Base-by-base conservation (phyloP, 1,284 basidiomycete species). In the Anthracocystis setariae region DNA sequence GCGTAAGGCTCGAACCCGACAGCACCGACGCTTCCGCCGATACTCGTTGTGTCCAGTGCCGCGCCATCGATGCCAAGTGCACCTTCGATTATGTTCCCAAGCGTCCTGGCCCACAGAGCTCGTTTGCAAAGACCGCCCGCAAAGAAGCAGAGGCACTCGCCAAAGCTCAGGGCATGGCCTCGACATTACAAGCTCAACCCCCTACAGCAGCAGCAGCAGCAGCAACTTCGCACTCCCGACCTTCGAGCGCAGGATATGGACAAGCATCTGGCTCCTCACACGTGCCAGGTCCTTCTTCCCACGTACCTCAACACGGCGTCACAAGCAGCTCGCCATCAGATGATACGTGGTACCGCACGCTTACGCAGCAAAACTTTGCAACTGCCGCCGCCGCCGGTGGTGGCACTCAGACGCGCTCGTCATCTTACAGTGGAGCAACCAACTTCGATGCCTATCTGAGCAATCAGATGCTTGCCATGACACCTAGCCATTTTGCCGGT, bases 61-160 rank as follows among this genome's bases (percentile, higher is more conserved):
- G 67, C 27, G 64, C 63, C 35, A 69, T 73, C 46, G 73, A 73
- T 25, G 66, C 60, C 37, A 67, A 56, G 25, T 75, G 73, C 54
- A 69, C 64, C 7, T 75, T 73, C 23, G 70, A 75, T 65, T 75
- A 75, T 46, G 43, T 75, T 24, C 71, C 60, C 24, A 75, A 73
- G 38, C 58, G 71, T 3, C 70, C 73, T 8, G 73, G 73, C 18
- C 73, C 73, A 5, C 69, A 73, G 45, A 73, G 65, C 56, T 70
- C 65, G 5, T 70, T 70, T 52, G 73, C 60, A 21, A 62, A 63
- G 44, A 68, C 61, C 8, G 73, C 68, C 1, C 49, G 59, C 18
- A 38, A 52, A 15, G 51, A 74, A 23, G 57, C 57, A n/a, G 58
- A 62, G 18, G 55, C 60, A 8, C 55, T 59, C 29, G 56, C 51